These are phyloP conservation scores for Phytophthora pseudosyringae DNA, from an alignment of 352 stramenopile genomes.

Conservation along the genomic window DNA sequence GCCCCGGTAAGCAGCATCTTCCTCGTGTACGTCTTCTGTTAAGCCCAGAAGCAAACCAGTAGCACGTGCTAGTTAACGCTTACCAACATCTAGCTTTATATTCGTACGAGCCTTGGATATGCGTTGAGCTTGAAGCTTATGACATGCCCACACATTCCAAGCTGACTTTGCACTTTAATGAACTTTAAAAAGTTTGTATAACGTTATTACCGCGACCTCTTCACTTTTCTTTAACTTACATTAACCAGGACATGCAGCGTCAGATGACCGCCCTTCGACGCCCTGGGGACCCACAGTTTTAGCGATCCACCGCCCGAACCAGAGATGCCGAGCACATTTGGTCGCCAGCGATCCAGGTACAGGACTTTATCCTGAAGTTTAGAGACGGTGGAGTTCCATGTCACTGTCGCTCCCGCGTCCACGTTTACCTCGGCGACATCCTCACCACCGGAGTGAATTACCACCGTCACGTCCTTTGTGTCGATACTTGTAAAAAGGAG, in stretches of 20 bases:
- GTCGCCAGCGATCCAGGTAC: constrained; percentile 27
- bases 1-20: not conserved
- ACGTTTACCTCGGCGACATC: constrained; percentile 17
- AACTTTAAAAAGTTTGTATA: too few relatives aligned
- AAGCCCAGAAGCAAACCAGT: too few relatives aligned
- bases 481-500: constrained; percentile 30
- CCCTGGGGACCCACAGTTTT: constrained; percentile 13
- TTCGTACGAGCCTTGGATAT: too few relatives aligned
- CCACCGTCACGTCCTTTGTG: constrained; percentile 21
- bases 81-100: too few relatives aligned
- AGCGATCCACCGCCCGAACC: constrained; percentile 24
- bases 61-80: too few relatives aligned
- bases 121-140: too few relatives aligned
- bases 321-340: constrained; percentile 3
- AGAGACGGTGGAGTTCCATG: constrained; percentile 14
- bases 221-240: constrained; percentile 14
- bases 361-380: constrained; percentile 24
- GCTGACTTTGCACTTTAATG: too few relatives aligned
- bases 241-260: constrained; percentile 22
- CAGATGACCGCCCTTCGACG: constrained; percentile 16
- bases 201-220: not conserved
- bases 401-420: constrained; percentile 3
- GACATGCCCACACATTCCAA: too few relatives aligned
- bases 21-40: too few relatives aligned
- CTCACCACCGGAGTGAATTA: constrained; percentile 20